A percentile compares a stretch with the other conserved stretches of the same genome.
Evolutionary conservation across 1,139 yeast genomes (phyloP).

Genomic region (Candida gigantensis): DNA sequence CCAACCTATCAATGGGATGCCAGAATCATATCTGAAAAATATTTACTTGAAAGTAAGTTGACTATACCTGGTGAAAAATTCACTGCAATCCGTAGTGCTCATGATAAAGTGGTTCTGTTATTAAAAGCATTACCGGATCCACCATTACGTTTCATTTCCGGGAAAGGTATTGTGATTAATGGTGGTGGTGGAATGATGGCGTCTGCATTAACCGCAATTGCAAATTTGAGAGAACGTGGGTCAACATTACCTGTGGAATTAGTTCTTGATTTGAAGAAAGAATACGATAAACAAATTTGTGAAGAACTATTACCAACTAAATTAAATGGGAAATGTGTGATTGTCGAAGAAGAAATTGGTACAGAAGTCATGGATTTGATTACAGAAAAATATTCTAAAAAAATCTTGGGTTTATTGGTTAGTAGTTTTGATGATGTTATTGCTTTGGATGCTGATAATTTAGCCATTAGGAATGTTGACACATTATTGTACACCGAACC

Average conservation of each 20-base stretch:
- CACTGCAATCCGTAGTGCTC: conserved; percentile 23
- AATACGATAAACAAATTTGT: conserved; percentile 32
- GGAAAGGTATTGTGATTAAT: conserved; percentile 39
- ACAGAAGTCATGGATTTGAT: conserved; percentile 20
- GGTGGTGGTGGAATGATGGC: conserved; percentile 33
- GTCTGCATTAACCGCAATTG: conserved; percentile 30
- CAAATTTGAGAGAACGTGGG: conserved; percentile 36
- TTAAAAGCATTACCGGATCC: conserved; percentile 28
- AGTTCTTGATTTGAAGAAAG: conserved; percentile 26
- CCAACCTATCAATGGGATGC: conserved; percentile 20
- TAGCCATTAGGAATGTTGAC: conserved; percentile 37
- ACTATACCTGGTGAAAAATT: conserved; percentile 20
- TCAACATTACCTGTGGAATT: conserved; percentile 39
- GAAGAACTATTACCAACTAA: conserved; percentile 27
- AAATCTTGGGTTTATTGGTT: conserved; percentile 33
- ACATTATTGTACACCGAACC: conserved; percentile 26
- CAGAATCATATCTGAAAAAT: conserved; percentile 21
- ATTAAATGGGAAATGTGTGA: conserved; percentile 34
- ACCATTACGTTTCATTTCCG: conserved; percentile 25
- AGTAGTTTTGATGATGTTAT: conserved; percentile 38
- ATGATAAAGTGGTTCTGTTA: conserved; percentile 25
- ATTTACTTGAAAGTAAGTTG: conserved; percentile 13
- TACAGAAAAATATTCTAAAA: conserved; percentile 29
- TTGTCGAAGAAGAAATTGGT: conserved; percentile 30
- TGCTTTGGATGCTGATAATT: conserved; percentile 37